Base-by-base conservation (phyloP, 2,329 filamentous ascomycete species). In the Trichoderma arundinaceum region DNA sequence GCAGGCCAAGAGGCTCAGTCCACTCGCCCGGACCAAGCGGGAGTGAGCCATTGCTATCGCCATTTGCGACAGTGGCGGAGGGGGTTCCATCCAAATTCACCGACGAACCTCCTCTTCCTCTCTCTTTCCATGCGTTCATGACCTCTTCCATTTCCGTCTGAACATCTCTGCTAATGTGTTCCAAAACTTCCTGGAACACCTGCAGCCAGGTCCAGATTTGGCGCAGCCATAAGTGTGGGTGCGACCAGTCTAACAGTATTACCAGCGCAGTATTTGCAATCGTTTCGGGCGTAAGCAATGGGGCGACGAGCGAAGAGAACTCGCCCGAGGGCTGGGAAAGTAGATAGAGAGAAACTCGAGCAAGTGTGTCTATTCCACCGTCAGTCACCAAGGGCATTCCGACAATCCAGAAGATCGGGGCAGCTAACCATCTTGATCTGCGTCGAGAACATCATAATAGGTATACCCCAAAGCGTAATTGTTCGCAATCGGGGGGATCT, bases 381-480 rank as follows among this genome's bases (percentile, higher is more conserved):
- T 77, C 66, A 76, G 73, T 54, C 22, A 35, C 58, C 13, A 28
- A 9, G 9, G 28, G n/a, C 48, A 38, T n/a, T 12, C 41, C 28
- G 7, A 9, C 3, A 33, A 3, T 12, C 4, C 12, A 8, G 41
- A 32, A 17, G 49, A 44, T n/a, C 32, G 10, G n/a, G n/a, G 56
- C 15, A 17, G 73, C 78, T 66, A 78, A 93, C 92, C 92, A 83
- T 97, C 94, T 77, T 96, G 93, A 75, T 97, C 94, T 65, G 92
- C 90, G 77, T 97, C 94, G 43, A 97, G 84, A 43, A 97, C 92
- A 78, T 97, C 92, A 76, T 96, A 92, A 79, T 97, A 97, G 62
- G 94, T 97, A 77, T 97, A 97, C 59, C 94, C 94, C 67, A 97
- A 81, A 10, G 94, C 94, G 78, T 96, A 97, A 75, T 90, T 91